Evolutionary conservation across 768 basidiomycete genomes (phyloP).

Genomic region (Tricholoma sp.): DNA sequence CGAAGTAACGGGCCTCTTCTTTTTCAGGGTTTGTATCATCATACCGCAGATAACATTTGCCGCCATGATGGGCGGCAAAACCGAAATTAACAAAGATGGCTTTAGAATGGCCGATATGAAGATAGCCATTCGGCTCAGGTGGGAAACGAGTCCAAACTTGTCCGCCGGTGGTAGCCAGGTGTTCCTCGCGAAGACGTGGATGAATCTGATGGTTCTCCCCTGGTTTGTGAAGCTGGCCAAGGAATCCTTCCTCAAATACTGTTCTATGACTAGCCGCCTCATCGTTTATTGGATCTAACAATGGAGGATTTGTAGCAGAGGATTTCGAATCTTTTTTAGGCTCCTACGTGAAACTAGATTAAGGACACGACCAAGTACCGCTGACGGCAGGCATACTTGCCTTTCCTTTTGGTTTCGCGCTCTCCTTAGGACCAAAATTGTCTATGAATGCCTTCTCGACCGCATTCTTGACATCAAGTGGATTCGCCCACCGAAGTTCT

Average conservation of each 20-base stretch:
- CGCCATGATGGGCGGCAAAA: constrained; percentile 93
- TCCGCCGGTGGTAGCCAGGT: constrained; percentile 75
- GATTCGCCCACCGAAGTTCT: constrained; percentile 74
- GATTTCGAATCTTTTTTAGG: constrained; percentile 42
- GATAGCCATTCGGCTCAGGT: constrained; percentile 95
- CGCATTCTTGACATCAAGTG: constrained; percentile 79
- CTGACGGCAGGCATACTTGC: constrained; percentile 28
- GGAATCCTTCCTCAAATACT: constrained; percentile 93
- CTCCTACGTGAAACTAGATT: constrained; percentile 29
- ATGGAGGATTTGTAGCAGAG: constrained; percentile 25
- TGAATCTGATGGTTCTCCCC: constrained; percentile 90
- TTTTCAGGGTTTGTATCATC: constrained; percentile 99
- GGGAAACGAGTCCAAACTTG: constrained; percentile 95
- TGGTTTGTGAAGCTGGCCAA: constrained; percentile 87
- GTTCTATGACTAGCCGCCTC: constrained; percentile 43
- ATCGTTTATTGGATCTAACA: constrained; percentile 23
- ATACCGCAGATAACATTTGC: constrained; percentile 89
- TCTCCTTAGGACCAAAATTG: constrained; percentile 69
- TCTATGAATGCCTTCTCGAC: constrained; percentile 65
- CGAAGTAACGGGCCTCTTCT: constrained; percentile 94
- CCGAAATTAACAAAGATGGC: constrained; percentile 98
- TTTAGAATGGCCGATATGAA: constrained; percentile 96
- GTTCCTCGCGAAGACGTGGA: constrained; percentile 70
- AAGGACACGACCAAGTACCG: background rate
- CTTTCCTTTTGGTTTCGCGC: constrained; percentile 61